Evolutionary conservation across 768 basidiomycete species (phyloP).

Genomic region (Pisolithus tinctorius): DNA sequence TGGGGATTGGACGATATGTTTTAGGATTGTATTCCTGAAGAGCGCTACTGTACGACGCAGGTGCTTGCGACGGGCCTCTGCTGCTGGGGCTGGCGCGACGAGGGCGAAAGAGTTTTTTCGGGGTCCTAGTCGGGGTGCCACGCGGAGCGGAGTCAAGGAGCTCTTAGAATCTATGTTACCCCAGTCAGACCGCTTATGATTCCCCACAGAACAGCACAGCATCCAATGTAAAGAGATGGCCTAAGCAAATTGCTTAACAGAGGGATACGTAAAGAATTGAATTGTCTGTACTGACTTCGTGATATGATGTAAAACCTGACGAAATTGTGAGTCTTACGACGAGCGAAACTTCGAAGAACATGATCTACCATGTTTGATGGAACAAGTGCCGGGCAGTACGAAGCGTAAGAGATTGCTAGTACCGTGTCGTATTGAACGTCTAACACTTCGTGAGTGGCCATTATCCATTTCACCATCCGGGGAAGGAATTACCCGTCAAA

Average conservation of each 20-base stretch:
- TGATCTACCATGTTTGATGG: slow-evolving; percentile 11
- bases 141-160: too few relatives aligned
- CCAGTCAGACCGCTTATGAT: slow-evolving; percentile 57
- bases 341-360: background rate
- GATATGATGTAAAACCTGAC: slow-evolving; percentile 48
- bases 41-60: too few relatives aligned
- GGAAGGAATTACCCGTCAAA: slow-evolving; percentile 31
- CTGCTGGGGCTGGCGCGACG: too few relatives aligned
- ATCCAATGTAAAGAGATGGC: slow-evolving; percentile 56
- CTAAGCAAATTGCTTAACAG: slow-evolving; percentile 21
- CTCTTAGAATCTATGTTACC: too few relatives aligned
- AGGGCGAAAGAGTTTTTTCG: too few relatives aligned
- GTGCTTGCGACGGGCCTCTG: too few relatives aligned
- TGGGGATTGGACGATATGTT: too few relatives aligned
- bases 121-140: too few relatives aligned
- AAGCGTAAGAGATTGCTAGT: slow-evolving; percentile 50
- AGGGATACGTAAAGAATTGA: background rate
- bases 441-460: slow-evolving; percentile 11
- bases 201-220: slow-evolving; percentile 59
- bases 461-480: background rate
- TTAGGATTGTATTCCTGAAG: too few relatives aligned
- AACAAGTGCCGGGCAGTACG: slow-evolving; percentile 58
- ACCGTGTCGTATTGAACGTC: slow-evolving; percentile 51
- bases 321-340: background rate
- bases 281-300: slow-evolving; percentile 30